Base-by-base conservation (phyloP, 2,329 filamentous ascomycete species). In the Alternaria gansuensis region DNA sequence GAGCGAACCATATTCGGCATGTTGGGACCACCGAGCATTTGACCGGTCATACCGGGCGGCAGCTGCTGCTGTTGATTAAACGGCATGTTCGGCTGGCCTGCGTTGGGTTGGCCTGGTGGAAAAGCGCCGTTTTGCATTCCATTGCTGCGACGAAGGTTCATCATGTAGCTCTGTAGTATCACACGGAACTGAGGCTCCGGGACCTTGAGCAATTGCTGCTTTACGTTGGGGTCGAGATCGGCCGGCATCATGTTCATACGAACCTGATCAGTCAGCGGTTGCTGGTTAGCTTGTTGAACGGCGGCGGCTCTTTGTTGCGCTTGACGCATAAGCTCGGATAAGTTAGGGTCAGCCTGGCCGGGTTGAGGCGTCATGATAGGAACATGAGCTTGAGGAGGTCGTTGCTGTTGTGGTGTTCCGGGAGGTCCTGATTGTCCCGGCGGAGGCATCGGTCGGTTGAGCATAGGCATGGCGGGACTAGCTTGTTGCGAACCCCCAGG, bases 381-480 rank as follows among this genome's bases (percentile, higher is more conserved):
- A n/a, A 74, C 68, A 51, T 75, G 70, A 11, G 70, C 67, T 52
- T 77, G 74, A 28, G 74, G 74, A n/a, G 72, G 75, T 5, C 72
- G 51, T 43, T 53, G 69, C 57, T 75, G 76, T 51, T 76, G 74
- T 8, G 75, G 73, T 9, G 76, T 76, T 7, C 66, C 64, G n/a
- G 67, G 68, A 31, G 64, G 60, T n/a, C 67, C 73, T 46, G 74
- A 70, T 58, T 82, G 81, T 3, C 79, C 80, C 10, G 81, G 80
- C 46, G 80, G 79, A 36, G 70, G 74, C 74, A 84, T 81, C 2
- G 82, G 80, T 17, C 79, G 76, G 31, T 80, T 84, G 23, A 84
- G 75, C 76, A 81, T 81, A 49, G 56, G 39, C 56, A 59, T 1
- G 79, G 76, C 81, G 83, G 83, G 4, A 77, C 79, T 33, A 80